Evolutionary conservation across 169 alveolate genomes (phyloP).

Genomic region (Amoebophrya sp.): DNA sequence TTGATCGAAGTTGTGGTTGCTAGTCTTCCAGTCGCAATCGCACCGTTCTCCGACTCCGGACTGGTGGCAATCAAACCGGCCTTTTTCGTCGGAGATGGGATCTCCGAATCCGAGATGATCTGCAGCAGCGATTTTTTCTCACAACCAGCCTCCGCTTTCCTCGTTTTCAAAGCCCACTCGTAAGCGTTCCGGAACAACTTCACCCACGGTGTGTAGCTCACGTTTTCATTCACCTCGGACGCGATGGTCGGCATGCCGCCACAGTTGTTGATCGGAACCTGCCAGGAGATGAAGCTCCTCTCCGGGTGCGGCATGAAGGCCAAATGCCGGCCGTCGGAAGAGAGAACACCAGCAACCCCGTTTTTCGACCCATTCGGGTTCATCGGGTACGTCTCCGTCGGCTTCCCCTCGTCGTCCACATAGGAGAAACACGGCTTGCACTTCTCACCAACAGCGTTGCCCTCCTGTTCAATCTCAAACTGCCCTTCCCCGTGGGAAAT

Average conservation of each 20-base stretch:
- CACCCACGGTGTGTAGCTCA: not conserved
- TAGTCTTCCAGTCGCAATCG: too few relatives aligned
- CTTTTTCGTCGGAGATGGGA: not conserved
- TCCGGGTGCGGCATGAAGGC: slow-evolving; percentile 39
- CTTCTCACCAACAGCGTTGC: not conserved
- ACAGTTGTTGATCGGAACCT: not conserved
- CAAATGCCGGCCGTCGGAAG: slow-evolving; percentile 34
- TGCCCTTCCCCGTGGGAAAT: slow-evolving; percentile 35
- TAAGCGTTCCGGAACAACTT: slow-evolving; percentile 4
- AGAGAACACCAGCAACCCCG: slow-evolving; percentile 23
- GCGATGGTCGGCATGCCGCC: not conserved
- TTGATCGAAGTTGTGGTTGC: too few relatives aligned
- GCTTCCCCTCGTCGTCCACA: slow-evolving; percentile 32
- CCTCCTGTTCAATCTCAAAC: slow-evolving; percentile 18
- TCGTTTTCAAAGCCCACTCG: too few relatives aligned
- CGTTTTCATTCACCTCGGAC: not conserved
- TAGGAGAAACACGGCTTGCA: not conserved
- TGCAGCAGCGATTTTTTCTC: not conserved
- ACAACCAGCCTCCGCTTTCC: too few relatives aligned
- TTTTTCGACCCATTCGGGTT: slow-evolving; percentile 29
- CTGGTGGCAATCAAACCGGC: too few relatives aligned
- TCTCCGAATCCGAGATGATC: not conserved
- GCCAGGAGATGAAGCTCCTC: slow-evolving; percentile 34
- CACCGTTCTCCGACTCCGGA: too few relatives aligned
- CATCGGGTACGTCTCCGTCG: slow-evolving; percentile 29